Evolutionary conservation across 1,284 basidiomycete genomes (phyloP).

Genomic region (Amylostereum chailletii): DNA sequence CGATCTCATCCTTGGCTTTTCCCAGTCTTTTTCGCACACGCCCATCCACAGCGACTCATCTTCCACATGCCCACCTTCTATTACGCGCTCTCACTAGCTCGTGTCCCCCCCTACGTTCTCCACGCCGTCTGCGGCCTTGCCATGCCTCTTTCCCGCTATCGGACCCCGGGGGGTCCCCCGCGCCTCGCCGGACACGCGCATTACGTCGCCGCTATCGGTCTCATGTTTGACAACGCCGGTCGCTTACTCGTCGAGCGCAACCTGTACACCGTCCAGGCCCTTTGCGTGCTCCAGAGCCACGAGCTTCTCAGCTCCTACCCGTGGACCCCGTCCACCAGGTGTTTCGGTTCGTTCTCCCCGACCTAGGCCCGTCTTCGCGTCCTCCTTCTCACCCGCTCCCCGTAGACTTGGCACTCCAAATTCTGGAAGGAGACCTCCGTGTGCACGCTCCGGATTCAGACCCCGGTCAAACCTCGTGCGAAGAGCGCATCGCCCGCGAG

Average conservation of each 20-base stretch:
- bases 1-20: conserved; percentile 5
- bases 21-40: conserved; percentile 73
- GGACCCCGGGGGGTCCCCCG: conserved; percentile 48
- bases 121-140: conserved; percentile 68
- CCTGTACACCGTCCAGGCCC: conserved; percentile 61
- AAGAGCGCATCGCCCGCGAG: conserved; percentile 54
- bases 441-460: conserved; percentile 46
- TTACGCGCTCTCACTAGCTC: conserved; percentile 49
- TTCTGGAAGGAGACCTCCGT: conserved; percentile 58
- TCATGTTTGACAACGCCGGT: conserved; percentile 62
- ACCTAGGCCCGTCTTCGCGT: neutral
- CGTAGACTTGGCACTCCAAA: conserved; percentile 55
- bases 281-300: conserved; percentile 62
- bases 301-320: conserved; percentile 40
- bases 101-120: conserved; percentile 59
- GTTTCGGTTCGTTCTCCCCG: conserved; percentile 21
- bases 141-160: conserved; percentile 56
- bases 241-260: conserved; percentile 45
- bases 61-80: conserved; percentile 72
- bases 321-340: conserved; percentile 26
- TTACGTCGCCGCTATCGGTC: conserved; percentile 53
- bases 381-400: neutral
- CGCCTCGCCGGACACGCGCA: conserved; percentile 65
- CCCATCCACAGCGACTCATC: conserved; percentile 64
- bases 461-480: conserved; percentile 48